Evolutionary conservation across 306 rosid genomes (phyloP), one percentile per base, ranked within the genome.

Genomic region (Delonix regia): DNA sequence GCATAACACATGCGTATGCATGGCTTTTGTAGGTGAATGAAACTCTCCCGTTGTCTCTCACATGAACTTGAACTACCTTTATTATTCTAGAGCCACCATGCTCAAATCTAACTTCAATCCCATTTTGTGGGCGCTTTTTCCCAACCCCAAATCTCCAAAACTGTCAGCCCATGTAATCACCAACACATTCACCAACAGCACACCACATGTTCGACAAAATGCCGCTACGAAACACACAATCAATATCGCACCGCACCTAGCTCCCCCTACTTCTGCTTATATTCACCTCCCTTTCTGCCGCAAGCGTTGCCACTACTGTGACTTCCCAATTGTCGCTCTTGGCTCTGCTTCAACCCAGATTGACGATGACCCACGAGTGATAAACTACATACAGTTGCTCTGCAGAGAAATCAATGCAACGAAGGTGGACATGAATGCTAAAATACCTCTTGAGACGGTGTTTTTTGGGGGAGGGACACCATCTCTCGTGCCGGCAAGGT

Each of bases 251-350:
- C 74, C 76, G 0, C 56, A 45, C 56, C 75, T 52, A 1, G 45
- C 47, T 3, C 79, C 77, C 8, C 88, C 99, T 34, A 65, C 94
- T 52, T 95, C 99, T 9, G 98, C 97, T 41, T 95, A 93, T 78
- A 24, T 95, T 71, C 99, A 93, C 93, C 97, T 95, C 80, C 94
- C 99, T 45, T 95, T 95, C 82, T 95, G 99, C 57, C 88, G 99
- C 49, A 91, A 93, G 81, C 97, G 99, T 44, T 93, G 99, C 90
- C 96, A 89, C 80, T 93, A 93, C 83, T 95, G 99, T 47, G 97
- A 93, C 90, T 95, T 95, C 89, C 89, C 98, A 45, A 86, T 95
- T 22, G 83, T 95, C n/a, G 96, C 99, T 16, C 97, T 93, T 15
- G 99, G 99, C 75, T 88, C 92, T 47, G 80, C 92, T 36, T 86